A percentile compares a stretch with the other conserved stretches of the same genome.
Evolutionary conservation across 2,329 filamentous ascomycete species (phyloP).

Genomic region (Aspergillus viridinutans): DNA sequence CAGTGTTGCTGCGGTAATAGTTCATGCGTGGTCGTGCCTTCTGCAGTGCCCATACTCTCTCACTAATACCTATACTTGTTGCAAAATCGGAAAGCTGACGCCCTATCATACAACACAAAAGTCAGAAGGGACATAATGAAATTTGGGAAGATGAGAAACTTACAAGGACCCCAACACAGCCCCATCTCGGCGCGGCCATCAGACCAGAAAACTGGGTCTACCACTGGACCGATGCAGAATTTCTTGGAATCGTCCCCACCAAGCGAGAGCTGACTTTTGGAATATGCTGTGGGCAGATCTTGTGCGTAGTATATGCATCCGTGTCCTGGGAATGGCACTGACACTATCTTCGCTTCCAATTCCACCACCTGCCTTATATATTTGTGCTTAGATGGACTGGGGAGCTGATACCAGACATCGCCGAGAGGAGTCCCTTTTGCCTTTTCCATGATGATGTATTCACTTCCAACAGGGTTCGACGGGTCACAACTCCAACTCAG

Average conservation of each 20-base stretch:
- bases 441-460: background rate
- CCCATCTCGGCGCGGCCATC: background rate
- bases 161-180: background rate
- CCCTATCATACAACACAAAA: background rate
- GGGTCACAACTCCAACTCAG: too few species aligned
- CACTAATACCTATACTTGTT: too few species aligned
- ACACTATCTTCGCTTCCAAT: background rate
- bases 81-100: background rate
- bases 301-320: background rate
- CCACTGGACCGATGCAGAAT: slow-evolving; percentile 1
- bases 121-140: background rate
- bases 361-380: slow-evolving; percentile 1
- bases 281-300: background rate
- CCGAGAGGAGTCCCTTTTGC: background rate
- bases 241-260: background rate
- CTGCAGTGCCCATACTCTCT: too few species aligned
- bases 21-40: too few species aligned
- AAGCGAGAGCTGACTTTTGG: background rate
- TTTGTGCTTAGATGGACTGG: background rate
- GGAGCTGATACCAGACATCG: background rate
- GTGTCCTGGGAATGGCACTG: background rate
- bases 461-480: background rate
- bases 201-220: background rate
- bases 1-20: too few species aligned
- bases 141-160: background rate